Evolutionary conservation across 2,329 filamentous ascomycete genomes (phyloP).

Genomic region (Aureobasidium sp.): DNA sequence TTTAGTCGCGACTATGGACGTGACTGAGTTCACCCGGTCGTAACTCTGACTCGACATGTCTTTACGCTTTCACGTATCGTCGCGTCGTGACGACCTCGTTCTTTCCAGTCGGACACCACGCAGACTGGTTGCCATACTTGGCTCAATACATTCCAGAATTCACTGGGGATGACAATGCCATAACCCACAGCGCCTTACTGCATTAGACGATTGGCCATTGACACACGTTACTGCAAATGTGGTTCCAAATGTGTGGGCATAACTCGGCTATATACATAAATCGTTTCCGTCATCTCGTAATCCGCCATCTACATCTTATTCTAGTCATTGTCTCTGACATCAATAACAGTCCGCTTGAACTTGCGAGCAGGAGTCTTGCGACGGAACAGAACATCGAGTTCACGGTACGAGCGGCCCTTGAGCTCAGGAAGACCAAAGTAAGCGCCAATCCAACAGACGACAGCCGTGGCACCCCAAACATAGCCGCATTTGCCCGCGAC

Average conservation of each 20-base stretch:
- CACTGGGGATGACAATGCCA: not conserved
- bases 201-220: not conserved
- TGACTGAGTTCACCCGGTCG: no score
- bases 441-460: constrained; percentile 35
- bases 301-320: not conserved
- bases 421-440: constrained; percentile 41
- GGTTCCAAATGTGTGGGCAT: no score
- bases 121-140: not conserved
- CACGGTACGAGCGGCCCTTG: constrained; percentile 41
- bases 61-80: not conserved
- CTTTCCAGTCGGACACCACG: not conserved
- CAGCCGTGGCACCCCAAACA: constrained; percentile 41
- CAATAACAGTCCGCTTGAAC: constrained; percentile 40
- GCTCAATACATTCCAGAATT: not conserved
- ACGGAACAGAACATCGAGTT: constrained; percentile 41
- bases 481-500: constrained; percentile 40
- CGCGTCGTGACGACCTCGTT: not conserved
- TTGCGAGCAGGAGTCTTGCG: constrained; percentile 37
- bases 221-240: no score
- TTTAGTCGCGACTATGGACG: no score
- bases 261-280: no score
- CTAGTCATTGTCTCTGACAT: constrained; percentile 38
- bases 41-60: no score
- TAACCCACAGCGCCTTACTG: not conserved
- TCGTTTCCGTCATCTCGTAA: no score